A percentile compares a stretch with the other conserved stretches of the same genome.
These are phyloP conservation scores for Hypholoma sublateritium DNA, from an alignment of 768 basidiomycete species.

Conservation along the genomic window DNA sequence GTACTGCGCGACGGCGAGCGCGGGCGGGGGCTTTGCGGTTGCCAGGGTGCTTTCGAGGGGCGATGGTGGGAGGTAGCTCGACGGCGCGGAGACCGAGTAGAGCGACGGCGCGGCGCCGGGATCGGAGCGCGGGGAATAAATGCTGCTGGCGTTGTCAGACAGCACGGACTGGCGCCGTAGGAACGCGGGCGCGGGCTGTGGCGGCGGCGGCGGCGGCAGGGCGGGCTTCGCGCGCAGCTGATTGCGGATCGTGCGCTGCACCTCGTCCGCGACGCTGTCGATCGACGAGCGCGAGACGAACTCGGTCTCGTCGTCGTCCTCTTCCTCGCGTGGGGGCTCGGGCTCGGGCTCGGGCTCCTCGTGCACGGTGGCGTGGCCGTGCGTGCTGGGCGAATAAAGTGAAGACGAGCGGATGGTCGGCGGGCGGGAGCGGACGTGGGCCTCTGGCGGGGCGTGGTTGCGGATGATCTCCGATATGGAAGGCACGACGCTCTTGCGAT, in stretches of 20 bases:
- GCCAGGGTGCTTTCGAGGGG: conserved; percentile 44
- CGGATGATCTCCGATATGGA: conserved; percentile 90
- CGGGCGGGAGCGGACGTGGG: conserved; percentile 48
- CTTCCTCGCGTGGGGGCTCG: conserved; percentile 52
- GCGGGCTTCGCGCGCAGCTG: conserved; percentile 45
- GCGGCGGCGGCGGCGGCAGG: conserved; percentile 28
- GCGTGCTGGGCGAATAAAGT: conserved; percentile 42
- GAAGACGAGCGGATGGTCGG: conserved; percentile 46
- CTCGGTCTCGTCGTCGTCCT: conserved; percentile 38
- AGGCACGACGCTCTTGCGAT: conserved; percentile 57
- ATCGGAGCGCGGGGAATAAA: conserved; percentile 56
- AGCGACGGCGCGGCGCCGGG: conserved; percentile 45
- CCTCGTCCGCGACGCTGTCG: conserved; percentile 86
- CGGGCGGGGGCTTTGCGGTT: conserved; percentile 44
- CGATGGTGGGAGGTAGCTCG: conserved; percentile 44
- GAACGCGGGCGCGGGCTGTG: conserved; percentile 37
- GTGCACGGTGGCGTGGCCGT: conserved; percentile 44
- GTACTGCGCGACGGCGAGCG: conserved; percentile 82
- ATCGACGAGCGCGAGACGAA: conserved; percentile 79
- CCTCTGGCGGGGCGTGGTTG: conserved; percentile 65
- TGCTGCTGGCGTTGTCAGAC: conserved; percentile 58
- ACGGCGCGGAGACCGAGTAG: conserved; percentile 50
- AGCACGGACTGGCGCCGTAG: conserved; percentile 49
- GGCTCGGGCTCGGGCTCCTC: conserved; percentile 59
- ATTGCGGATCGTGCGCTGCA: conserved; percentile 64